These are phyloP conservation scores for Cutaneotrichosporon arboriforme DNA, from an alignment of 1,284 basidiomycete genomes.

Conservation along the genomic window DNA sequence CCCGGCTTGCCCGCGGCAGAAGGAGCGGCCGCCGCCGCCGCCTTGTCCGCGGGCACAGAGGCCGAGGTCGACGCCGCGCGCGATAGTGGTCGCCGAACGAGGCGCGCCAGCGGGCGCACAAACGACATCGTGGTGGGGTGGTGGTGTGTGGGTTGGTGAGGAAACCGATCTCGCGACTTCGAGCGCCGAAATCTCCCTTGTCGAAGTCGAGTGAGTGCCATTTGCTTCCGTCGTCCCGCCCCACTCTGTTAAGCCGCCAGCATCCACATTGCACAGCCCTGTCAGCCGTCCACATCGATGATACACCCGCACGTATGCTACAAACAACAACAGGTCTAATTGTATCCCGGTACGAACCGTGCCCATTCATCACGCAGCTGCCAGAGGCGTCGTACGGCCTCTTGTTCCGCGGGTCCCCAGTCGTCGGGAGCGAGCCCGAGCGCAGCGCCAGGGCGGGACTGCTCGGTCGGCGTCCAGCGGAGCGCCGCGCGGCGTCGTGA, in stretches of 20 bases:
- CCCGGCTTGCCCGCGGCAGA: not conserved
- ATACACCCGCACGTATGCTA: not conserved
- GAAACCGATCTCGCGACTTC: not conserved
- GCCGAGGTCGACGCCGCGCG: conserved; percentile 1
- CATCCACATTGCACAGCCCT: no score
- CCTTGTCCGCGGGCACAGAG: not conserved
- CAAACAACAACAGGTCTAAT: conserved; percentile 2
- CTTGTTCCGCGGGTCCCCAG: conserved; percentile 27
- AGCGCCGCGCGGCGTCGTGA: conserved; percentile 15
- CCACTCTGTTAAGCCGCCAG: no score
- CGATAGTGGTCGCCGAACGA: not conserved
- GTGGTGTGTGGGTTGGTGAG: not conserved
- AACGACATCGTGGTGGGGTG: conserved; percentile 9
- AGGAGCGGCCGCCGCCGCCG: not conserved
- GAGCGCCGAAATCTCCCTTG: not conserved
- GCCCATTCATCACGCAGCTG: conserved; percentile 22
- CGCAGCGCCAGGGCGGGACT: not conserved
- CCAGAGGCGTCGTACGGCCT: conserved; percentile 24
- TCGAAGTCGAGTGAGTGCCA: not conserved
- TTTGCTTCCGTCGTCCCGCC: conserved; percentile 4
- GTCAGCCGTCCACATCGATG: no score
- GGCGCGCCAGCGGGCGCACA: conserved; percentile 6
- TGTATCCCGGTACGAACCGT: conserved; percentile 13
- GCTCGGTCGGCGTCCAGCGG: not conserved
- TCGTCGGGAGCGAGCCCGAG: not conserved